Conservation (phyloP, 305 asterid species). For the Solanum hybrid region DNA sequence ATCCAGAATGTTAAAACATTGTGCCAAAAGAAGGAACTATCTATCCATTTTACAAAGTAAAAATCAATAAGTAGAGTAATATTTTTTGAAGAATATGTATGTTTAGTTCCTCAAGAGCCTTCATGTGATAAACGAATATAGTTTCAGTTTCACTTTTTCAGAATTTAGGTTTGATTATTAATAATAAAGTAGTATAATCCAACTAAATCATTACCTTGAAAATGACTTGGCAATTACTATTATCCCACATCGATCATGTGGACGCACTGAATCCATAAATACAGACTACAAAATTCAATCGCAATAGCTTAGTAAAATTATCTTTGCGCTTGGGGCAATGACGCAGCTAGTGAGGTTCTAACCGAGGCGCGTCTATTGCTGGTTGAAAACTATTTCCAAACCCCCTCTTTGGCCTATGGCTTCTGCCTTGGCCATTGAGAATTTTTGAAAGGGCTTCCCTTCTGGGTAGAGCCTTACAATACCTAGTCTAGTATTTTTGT, state of each 20-base stretch:
- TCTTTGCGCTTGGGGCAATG: constrained; percentile 40
- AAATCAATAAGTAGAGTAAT: background rate
- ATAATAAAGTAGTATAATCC: background rate
- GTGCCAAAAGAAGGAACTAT: background rate
- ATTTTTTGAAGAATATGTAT: background rate
- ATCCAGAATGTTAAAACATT: no score
- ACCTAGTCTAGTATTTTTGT: background rate
- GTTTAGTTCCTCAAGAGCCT: background rate
- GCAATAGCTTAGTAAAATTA: background rate
- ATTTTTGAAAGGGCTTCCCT: background rate
- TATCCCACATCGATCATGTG: background rate
- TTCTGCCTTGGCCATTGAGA: background rate
- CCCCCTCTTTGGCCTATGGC: constrained; percentile 17
- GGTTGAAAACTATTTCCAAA: constrained; percentile 45
- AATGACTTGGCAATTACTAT: no score
- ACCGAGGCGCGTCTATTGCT: constrained; percentile 52
- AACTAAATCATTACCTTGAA: background rate
- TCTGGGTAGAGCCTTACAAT: background rate
- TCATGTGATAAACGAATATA: background rate
- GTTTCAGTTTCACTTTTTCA: background rate
- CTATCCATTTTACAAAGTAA: background rate
- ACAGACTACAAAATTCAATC: background rate
- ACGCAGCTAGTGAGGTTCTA: constrained; percentile 42
- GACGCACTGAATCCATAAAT: background rate
- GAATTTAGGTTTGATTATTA: background rate